Conservation (phyloP, 148 eudicot genomes). For the Vaccinium darrowii region DNA sequence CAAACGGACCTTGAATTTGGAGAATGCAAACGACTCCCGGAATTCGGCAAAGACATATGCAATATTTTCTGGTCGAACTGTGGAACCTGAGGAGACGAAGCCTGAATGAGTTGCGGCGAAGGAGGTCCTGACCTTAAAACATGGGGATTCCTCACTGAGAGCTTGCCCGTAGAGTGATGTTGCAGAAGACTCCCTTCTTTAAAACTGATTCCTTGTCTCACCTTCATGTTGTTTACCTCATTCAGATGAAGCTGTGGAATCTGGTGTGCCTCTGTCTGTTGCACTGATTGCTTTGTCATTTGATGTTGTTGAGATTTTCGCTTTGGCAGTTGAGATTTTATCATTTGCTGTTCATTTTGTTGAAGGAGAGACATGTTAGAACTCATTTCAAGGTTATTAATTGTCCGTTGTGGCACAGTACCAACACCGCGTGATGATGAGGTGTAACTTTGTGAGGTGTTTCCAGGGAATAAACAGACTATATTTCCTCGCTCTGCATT, state of each 20-base stretch:
- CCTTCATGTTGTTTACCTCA: not conserved
- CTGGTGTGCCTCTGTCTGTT: not conserved
- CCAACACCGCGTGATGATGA: not conserved
- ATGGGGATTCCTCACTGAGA: not conserved
- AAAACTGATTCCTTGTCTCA: conserved; percentile 3
- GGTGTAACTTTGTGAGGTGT: not conserved
- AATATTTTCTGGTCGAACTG: not conserved
- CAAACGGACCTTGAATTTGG: not conserved
- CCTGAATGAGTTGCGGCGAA: not conserved
- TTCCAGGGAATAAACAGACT: not conserved
- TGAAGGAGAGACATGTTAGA: not conserved
- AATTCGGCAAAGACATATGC: not conserved
- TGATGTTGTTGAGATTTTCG: not conserved
- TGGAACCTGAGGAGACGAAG: conserved; percentile 1
- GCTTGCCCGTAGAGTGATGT: not conserved
- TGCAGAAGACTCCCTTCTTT: conserved; percentile 13
- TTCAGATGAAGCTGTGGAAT: not conserved
- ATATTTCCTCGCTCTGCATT: not conserved
- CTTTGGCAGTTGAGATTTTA: not conserved
- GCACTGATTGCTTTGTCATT: conserved; percentile 1
- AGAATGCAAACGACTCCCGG: not conserved
- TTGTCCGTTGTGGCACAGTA: not conserved
- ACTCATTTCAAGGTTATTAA: not conserved
- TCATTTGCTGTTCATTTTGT: conserved; percentile 7
- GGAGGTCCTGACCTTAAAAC: conserved; percentile 7